Evolutionary conservation across 2,329 filamentous ascomycete genomes (phyloP), one percentile per base, ranked within the genome.

Genomic region (Pyrenophora tritici-repentis): DNA sequence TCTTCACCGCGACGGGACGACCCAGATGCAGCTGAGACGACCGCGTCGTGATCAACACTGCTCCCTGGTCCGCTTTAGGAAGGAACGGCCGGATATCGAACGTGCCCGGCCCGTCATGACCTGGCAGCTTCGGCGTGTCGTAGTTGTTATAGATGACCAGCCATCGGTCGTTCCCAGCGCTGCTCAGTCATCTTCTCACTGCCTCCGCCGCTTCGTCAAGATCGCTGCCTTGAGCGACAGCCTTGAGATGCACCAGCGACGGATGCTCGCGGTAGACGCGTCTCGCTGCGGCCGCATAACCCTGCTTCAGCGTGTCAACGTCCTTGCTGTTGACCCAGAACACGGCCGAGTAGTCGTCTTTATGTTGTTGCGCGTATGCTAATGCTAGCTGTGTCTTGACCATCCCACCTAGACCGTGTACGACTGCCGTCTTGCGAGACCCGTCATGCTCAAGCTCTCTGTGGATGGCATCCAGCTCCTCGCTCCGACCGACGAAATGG

Each of bases 241-340:
- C 63, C 22, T 50, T 41, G n/a, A 75, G 37, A 13, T 63, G 45
- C 24, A 20, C 55, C 16, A 59, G 42, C 6, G 50, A 58, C 13
- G 67, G 60, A 44, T 73, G 42, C 37, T 72, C 9, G 9, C 44
- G 53, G 3, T 63, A 40, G 32, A 78, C 69, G 49, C 60, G 62
- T 39, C 53, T 44, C 14, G 71, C 71, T 4, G 64, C 56, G 31
- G 55, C 45, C 2, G 44, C 36, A 56, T 73, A 75, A 57, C 74
- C 76, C 35, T 70, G 65, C 50, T 71, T 65, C 2, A 79, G 47
- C 4, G 70, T 70, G 14, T 60, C 51, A 58, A 75, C 66, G 22
- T 74, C 69, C 33, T 61, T 75, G 10, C 66, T 69, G 53, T 79
- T 74, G 4, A 81, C 40, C 78, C 76, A 81, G 52, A 80, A 72